These are phyloP conservation scores for Nicotiana benthamiana DNA, from an alignment of 257 asterid genomes.

Conservation along the genomic window DNA sequence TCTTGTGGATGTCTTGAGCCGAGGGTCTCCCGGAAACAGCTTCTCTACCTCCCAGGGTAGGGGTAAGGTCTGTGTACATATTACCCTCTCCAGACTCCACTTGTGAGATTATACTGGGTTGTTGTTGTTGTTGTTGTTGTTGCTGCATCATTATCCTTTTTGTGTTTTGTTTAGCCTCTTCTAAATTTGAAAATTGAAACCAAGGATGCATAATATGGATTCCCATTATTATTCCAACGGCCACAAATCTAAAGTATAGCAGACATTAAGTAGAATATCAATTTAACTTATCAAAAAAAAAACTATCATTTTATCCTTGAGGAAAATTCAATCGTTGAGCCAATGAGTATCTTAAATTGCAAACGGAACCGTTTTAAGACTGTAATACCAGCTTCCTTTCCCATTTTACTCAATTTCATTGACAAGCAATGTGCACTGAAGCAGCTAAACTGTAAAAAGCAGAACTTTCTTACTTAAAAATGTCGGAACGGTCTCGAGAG, in stretches of 20 bases:
- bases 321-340: background rate
- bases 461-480: constrained; percentile 49
- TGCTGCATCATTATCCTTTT: background rate
- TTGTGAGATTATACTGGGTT: too few species aligned
- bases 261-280: background rate
- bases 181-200: background rate
- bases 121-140: too few species aligned
- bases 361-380: background rate
- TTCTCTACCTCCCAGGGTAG: too few species aligned
- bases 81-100: too few species aligned
- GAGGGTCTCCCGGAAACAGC: too few species aligned
- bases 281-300: too few species aligned
- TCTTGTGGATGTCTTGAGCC: too few species aligned
- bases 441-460: background rate
- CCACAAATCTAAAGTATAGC: background rate
- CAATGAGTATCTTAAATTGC: background rate
- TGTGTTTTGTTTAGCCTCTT: background rate
- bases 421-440: background rate
- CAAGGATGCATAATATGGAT: background rate
- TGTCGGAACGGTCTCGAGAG: constrained; percentile 79
- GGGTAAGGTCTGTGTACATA: too few species aligned
- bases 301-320: background rate
- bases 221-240: background rate
- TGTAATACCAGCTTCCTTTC: background rate
- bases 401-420: background rate